Base-by-base conservation (phyloP, 2,329 filamentous ascomycete genomes). In the Chalaropsis ovoidea region DNA sequence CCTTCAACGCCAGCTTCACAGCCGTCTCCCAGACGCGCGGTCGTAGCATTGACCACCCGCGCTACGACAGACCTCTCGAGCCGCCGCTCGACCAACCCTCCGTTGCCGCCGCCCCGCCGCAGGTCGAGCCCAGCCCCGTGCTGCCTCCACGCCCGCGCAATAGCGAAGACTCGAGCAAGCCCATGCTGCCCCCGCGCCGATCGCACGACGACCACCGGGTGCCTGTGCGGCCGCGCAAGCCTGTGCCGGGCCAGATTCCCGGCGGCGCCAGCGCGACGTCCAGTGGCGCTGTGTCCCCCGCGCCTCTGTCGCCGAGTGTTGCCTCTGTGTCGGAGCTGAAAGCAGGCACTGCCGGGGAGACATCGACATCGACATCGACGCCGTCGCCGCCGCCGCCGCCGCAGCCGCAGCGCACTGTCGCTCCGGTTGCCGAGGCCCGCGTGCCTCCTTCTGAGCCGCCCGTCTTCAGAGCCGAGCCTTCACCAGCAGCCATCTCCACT, bases 51-150 rank as follows among this genome's bases (percentile, higher is more conserved):
- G 65, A 67, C 39, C 61, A 77, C 2, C 69, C 74, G 15, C 70
- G 75, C 2, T 73, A 78, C n/a, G 77, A 76, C 2, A 81, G 77
- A 72, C 82, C 78, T 68, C 67, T 78, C 27, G 80, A 82, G 61
- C 72, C 77, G 19, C 80, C 77, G 69, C 76, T 77, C 49, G 76
- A 79, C 63, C 74, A 76, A 31, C 47, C 65, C 31, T 31, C 31
- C 6, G 31, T 2, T 31, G 31, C 31, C 2, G 39, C 43, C 2
- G 39, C 43, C 13, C 45, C 24, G 8, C 10, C 5, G 15, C 61
- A 61, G 60, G 49, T 56, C 39, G 63, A 69, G n/a, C 52, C 52
- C 17, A 56, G 52, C 27, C 52, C 52, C 1, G 52, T 35, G 11
- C 52, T 56, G 15, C 27, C 52, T 6, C 52, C 52, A 35, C 52